Evolutionary conservation across 2,329 filamentous ascomycete genomes (phyloP).

Genomic region (Clonostachys rhizophaga): DNA sequence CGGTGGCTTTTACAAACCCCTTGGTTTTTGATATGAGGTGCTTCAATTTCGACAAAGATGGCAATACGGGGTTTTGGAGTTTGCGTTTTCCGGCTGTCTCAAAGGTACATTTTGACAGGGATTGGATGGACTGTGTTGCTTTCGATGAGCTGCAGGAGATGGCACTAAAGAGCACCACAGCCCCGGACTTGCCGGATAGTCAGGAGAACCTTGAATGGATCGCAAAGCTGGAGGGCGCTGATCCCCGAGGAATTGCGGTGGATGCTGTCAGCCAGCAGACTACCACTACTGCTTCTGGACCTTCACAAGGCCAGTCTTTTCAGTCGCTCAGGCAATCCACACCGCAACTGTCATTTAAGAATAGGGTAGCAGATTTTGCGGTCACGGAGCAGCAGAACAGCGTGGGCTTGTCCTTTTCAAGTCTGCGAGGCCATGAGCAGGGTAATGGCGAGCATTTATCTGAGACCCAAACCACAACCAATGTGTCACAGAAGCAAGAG

Average conservation of each 20-base stretch:
- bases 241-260: constrained; percentile 35
- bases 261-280: constrained; percentile 42
- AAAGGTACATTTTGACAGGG: constrained; percentile 75
- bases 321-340: background rate
- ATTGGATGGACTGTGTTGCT: constrained; percentile 61
- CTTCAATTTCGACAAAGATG: constrained; percentile 71
- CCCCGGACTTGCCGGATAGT: constrained; percentile 45
- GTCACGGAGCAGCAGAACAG: background rate
- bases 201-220: constrained; percentile 61
- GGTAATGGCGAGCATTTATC: no score
- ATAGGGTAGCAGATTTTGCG: no score
- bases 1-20: constrained; percentile 60
- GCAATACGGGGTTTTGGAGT: constrained; percentile 66
- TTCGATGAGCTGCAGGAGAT: constrained; percentile 67
- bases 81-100: constrained; percentile 72
- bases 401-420: background rate
- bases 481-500: no score
- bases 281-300: constrained; percentile 25
- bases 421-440: no score
- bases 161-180: constrained; percentile 50
- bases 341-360: background rate
- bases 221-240: constrained; percentile 50
- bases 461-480: no score
- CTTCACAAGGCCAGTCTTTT: constrained; percentile 20
- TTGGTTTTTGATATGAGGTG: constrained; percentile 78